These are phyloP conservation scores for Botrytis pseudocinerea DNA, from an alignment of 2,329 filamentous ascomycete species.

Conservation along the genomic window DNA sequence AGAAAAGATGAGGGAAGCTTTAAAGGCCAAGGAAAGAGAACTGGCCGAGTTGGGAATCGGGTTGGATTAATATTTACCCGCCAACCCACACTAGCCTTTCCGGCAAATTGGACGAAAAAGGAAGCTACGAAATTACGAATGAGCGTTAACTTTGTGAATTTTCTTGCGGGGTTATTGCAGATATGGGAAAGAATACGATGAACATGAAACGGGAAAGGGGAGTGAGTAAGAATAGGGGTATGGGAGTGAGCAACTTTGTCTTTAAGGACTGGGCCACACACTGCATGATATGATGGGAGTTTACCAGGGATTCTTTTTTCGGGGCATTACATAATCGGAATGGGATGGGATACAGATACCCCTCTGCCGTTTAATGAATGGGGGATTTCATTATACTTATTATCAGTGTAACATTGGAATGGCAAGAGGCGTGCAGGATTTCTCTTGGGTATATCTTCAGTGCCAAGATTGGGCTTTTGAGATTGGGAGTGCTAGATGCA, in stretches of 20 bases:
- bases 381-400: background rate
- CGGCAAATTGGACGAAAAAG: background rate
- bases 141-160: background rate
- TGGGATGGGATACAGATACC: conserved; percentile 15
- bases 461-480: background rate
- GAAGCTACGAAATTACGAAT: conserved; percentile 18
- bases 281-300: conserved; percentile 5
- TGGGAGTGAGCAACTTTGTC: background rate
- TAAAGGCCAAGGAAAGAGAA: conserved; percentile 40
- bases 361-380: conserved; percentile 7
- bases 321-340: conserved; percentile 11
- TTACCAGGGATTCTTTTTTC: conserved; percentile 3
- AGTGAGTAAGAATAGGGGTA: conserved; percentile 3
- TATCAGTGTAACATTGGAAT: conserved; percentile 12
- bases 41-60: conserved; percentile 35
- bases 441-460: conserved; percentile 6
- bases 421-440: conserved; percentile 14
- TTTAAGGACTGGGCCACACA: background rate
- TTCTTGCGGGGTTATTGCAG: background rate
- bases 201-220: background rate
- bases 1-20: conserved; percentile 61
- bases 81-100: background rate
- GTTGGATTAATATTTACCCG: conserved; percentile 15
- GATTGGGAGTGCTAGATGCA: background rate
- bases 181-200: background rate